Base-by-base conservation (phyloP, 371 early-diverging fungal species). In the Smittium culicis region DNA sequence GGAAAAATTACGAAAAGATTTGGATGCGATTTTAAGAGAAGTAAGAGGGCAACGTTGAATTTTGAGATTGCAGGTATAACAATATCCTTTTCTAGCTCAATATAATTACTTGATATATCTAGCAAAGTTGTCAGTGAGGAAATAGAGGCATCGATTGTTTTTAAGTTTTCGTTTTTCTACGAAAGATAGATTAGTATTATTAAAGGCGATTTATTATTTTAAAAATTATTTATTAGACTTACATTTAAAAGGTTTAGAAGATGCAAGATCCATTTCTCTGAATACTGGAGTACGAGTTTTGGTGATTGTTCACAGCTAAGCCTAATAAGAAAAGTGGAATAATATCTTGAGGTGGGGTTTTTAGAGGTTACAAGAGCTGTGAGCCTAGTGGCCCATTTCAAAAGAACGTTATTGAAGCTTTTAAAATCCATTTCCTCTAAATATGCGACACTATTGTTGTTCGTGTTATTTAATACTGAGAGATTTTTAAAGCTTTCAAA, bases 231-330 rank as follows among this genome's bases (percentile, higher is more conserved):
- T 45, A 45, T 45, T 45, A 20, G 45, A 11, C 60, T 59, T 59
- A 59, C 60, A 16, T 28, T 8, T n/a, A 62, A 32, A 24, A 62
- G n/a, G 16, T 24, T 34, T 2, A 62, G 5, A 28, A 62, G 34
- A 31, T 62, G 63, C n/a, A 62, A 8, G n/a, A 34, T 30, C 63
- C 63, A 62, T 33, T 62, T 62, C n/a, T 62, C 63, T 16, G 24
- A 17, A 8, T n/a, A 5, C 5, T 24, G 29, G 20, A 32, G 24
- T 32, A 62, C n/a, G 34, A 62, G 2, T 5, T 24, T 2, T 24
- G 11, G 24, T 27, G 63, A 62, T n/a, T 62, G 63, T 33, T 62
- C 63, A 32, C 29, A 32, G 8, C 32, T 27, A 16, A 31, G 63
- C n/a, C 34, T 62, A 2, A 62, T 33, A 27, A 62, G 63, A 29